These are phyloP conservation scores for Raffaelea ambrosiae DNA, from an alignment of 2,329 filamentous ascomycete species.

Conservation along the genomic window DNA sequence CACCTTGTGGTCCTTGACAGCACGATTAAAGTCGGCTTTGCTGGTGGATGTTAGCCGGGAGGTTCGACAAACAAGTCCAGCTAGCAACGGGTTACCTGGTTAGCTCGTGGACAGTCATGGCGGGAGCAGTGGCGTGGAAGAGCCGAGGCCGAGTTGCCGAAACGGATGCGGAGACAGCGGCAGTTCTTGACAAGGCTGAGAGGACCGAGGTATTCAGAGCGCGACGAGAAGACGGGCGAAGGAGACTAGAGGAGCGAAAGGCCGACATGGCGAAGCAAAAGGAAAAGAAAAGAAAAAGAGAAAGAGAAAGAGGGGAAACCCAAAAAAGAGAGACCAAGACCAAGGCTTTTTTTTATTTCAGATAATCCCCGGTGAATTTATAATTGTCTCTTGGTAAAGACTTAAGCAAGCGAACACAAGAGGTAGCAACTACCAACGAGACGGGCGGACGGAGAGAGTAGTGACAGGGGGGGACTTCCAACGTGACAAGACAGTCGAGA, in stretches of 20 bases:
- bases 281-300: background rate
- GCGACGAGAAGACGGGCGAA: background rate
- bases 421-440: too few relatives aligned
- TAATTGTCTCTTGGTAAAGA: too few relatives aligned
- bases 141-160: background rate
- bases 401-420: too few relatives aligned
- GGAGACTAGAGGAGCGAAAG: background rate
- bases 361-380: too few relatives aligned
- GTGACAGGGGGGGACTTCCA: too few relatives aligned
- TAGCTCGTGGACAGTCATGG: constrained; percentile 10
- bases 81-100: too few relatives aligned
- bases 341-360: too few relatives aligned
- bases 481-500: too few relatives aligned
- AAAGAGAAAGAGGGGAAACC: background rate
- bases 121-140: constrained; percentile 11
- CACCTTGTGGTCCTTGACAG: constrained; percentile 30
- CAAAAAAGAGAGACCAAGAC: background rate
- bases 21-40: constrained; percentile 23
- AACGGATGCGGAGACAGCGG: background rate
- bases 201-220: background rate
- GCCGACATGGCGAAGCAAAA: background rate
- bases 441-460: too few relatives aligned
- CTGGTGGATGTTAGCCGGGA: background rate
- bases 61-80: background rate
- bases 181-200: background rate